Evolutionary conservation across 2,329 filamentous ascomycete genomes (phyloP).

Genomic region (Fusarium fujikuroi): DNA sequence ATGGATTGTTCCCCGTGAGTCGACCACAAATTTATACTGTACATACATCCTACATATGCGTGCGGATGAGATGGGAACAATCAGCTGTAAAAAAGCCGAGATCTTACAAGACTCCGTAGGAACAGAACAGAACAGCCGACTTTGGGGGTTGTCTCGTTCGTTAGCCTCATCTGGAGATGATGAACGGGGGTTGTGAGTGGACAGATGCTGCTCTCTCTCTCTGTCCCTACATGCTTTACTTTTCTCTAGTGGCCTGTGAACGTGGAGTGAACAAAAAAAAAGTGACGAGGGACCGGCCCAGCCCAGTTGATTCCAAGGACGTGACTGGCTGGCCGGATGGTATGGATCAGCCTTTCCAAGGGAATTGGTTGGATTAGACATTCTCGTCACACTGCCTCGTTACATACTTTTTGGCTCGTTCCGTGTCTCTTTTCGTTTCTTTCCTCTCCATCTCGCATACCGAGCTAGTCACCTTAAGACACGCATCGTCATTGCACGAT

Average conservation of each 20-base stretch:
- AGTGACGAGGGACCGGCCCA: neutral
- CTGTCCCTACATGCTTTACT: neutral
- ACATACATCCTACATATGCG: neutral
- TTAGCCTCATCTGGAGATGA: slow-evolving; percentile 24
- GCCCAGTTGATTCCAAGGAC: neutral
- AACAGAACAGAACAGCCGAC: neutral
- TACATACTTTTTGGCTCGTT: neutral
- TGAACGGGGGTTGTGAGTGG: slow-evolving; percentile 21
- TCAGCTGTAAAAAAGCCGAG: slow-evolving; percentile 5
- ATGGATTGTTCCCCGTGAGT: neutral
- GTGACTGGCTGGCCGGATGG: neutral
- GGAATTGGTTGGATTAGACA: slow-evolving; percentile 1
- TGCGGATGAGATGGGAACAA: slow-evolving; percentile 14
- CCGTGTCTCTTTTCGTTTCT: neutral
- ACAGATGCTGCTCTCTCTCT: neutral
- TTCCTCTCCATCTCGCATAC: neutral
- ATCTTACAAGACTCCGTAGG: slow-evolving; percentile 1
- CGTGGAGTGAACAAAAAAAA: slow-evolving; percentile 7
- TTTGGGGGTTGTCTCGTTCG: slow-evolving; percentile 19
- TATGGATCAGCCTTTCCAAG: slow-evolving; percentile 25
- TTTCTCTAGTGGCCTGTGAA: slow-evolving; percentile 17
- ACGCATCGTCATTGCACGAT: slow-evolving; percentile 28
- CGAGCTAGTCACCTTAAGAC: slow-evolving; percentile 11
- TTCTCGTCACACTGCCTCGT: slow-evolving; percentile 21
- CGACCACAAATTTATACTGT: neutral